phyloP scores from a whole-genome alignment of 2,329 filamentous ascomycete genomes.

The Leptoxyphium fumago region DNA sequence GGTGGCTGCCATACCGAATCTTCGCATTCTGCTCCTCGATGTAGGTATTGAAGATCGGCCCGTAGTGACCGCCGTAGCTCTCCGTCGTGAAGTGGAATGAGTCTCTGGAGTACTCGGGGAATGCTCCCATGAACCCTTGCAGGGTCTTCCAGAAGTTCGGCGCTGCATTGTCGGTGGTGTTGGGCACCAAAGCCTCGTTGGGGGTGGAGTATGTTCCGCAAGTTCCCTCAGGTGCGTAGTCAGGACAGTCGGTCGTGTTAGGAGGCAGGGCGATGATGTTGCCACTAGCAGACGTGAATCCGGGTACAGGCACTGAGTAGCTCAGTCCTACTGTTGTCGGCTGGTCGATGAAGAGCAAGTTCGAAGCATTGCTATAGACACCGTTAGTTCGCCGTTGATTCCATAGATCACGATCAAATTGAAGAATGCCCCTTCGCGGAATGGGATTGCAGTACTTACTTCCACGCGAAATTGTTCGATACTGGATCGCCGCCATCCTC shows the following conservation, averaged over 20 bases:
- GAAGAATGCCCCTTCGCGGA: slow-evolving; percentile 33
- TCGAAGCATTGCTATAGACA: slow-evolving; percentile 23
- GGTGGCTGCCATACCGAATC: slow-evolving; percentile 1
- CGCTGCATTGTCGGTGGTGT: slow-evolving; percentile 38
- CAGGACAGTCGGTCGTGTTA: slow-evolving; percentile 30
- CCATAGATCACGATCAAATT: neutral
- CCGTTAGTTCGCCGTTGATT: neutral
- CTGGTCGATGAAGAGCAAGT: slow-evolving; percentile 58
- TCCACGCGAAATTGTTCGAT: slow-evolving; percentile 49
- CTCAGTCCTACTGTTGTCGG: slow-evolving; percentile 46
- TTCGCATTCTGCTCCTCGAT: slow-evolving; percentile 18
- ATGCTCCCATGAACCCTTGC: slow-evolving; percentile 49
- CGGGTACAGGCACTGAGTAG: slow-evolving; percentile 33
- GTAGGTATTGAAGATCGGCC: slow-evolving; percentile 17
- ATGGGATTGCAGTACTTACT: slow-evolving; percentile 41
- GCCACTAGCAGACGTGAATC: slow-evolving; percentile 20
- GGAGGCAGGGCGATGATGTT: slow-evolving; percentile 24
- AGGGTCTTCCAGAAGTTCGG: slow-evolving; percentile 47
- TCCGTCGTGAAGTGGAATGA: slow-evolving; percentile 21
- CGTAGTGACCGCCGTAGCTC: slow-evolving; percentile 18
- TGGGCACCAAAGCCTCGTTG: slow-evolving; percentile 36
- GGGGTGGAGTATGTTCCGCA: slow-evolving; percentile 44
- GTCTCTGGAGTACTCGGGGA: slow-evolving; percentile 21
- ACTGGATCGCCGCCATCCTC: slow-evolving; percentile 31
- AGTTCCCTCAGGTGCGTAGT: slow-evolving; percentile 29